Percentiles rank a stretch among this genome's conserved stretches.
Conservation (phyloP, 108 stramenopile genomes). For the Nitzschia sp. region DNA sequence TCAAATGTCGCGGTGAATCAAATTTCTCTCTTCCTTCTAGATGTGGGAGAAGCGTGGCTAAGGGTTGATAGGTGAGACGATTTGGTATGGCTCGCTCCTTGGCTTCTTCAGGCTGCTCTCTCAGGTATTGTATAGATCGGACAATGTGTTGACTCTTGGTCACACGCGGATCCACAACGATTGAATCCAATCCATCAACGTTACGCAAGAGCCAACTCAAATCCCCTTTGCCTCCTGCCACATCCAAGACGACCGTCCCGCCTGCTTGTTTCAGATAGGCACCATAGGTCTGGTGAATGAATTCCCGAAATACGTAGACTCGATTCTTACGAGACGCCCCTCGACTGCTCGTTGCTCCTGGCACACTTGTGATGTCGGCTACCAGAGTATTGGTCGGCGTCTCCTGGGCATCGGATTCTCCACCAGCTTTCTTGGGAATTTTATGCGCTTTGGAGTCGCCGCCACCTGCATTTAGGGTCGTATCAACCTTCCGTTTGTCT, state of each 20-base stretch:
- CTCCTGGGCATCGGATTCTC: too few relatives aligned
- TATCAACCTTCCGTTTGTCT: too few relatives aligned
- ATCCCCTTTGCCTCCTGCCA: slow-evolving; percentile 87
- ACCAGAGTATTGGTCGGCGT: too few relatives aligned
- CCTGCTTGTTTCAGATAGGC: slow-evolving; percentile 22
- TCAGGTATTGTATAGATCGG: slow-evolving; percentile 51
- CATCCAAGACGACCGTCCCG: slow-evolving; percentile 62
- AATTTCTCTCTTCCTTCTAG: slow-evolving; percentile 34
- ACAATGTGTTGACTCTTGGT: slow-evolving; percentile 45
- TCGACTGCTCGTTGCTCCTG: slow-evolving; percentile 45
- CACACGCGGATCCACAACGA: slow-evolving; percentile 72
- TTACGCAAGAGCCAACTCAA: slow-evolving; percentile 69
- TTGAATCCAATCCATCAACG: slow-evolving; percentile 54
- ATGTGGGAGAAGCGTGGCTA: slow-evolving; percentile 50
- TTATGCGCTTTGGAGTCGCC: too few relatives aligned
- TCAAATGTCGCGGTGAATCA: slow-evolving; percentile 42
- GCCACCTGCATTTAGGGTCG: too few relatives aligned
- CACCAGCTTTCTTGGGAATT: too few relatives aligned
- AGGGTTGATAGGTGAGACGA: slow-evolving; percentile 58
- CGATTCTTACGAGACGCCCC: slow-evolving; percentile 62
- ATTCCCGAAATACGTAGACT: slow-evolving; percentile 69
- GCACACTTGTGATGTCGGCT: neutral
- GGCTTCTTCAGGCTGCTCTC: slow-evolving; percentile 59
- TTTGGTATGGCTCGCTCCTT: slow-evolving; percentile 45
- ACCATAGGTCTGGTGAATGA: slow-evolving; percentile 42